These are phyloP conservation scores for Camelina sativa DNA, from an alignment of 345 rosid genomes.

Conservation along the genomic window DNA sequence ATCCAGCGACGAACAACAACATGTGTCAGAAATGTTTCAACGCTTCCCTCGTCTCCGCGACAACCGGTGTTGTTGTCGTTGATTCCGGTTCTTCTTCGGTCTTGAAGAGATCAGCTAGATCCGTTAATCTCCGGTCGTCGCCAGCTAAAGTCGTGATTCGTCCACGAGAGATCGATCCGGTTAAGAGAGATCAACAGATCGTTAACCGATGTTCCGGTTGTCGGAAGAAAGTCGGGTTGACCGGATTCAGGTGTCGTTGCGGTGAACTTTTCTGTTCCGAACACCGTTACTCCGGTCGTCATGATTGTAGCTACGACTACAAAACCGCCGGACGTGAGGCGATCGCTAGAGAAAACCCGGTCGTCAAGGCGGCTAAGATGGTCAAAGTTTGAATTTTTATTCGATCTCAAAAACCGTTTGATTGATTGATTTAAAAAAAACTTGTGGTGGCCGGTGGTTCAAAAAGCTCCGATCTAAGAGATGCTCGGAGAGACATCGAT, in stretches of 20 bases:
- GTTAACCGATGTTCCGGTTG: conserved; percentile 94
- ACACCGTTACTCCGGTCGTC: conserved; percentile 97
- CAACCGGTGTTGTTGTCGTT: conserved; percentile 29
- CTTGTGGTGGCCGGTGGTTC: conserved; percentile 34
- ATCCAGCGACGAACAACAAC: conserved; percentile 90
- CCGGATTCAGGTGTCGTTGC: conserved; percentile 96
- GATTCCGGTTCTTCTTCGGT: conserved; percentile 41
- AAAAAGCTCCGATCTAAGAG: conserved; percentile 41
- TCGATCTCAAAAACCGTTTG: conserved; percentile 23
- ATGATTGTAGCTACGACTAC: conserved; percentile 92
- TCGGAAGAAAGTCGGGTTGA: conserved; percentile 82
- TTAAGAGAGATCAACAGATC: conserved; percentile 52
- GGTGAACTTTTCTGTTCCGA: conserved; percentile 92
- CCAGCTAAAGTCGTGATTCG: conserved; percentile 39
- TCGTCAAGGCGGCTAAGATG: conserved; percentile 95
- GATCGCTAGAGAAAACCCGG: conserved; percentile 91
- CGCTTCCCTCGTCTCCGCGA: conserved; percentile 52
- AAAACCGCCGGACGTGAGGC: conserved; percentile 91
- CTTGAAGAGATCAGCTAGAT: conserved; percentile 61
- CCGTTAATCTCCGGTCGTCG: conserved; percentile 47
- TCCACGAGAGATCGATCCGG: conserved; percentile 34
- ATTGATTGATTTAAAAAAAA: no score
- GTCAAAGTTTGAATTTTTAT: conserved; percentile 63
- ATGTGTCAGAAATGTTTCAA: conserved; percentile 97
- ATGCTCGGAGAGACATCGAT: conserved; percentile 37